Percentiles rank a stretch among this genome's conserved stretches.
Evolutionary conservation across 2,329 filamentous ascomycete species (phyloP).

Genomic region (Lojkania enalia): DNA sequence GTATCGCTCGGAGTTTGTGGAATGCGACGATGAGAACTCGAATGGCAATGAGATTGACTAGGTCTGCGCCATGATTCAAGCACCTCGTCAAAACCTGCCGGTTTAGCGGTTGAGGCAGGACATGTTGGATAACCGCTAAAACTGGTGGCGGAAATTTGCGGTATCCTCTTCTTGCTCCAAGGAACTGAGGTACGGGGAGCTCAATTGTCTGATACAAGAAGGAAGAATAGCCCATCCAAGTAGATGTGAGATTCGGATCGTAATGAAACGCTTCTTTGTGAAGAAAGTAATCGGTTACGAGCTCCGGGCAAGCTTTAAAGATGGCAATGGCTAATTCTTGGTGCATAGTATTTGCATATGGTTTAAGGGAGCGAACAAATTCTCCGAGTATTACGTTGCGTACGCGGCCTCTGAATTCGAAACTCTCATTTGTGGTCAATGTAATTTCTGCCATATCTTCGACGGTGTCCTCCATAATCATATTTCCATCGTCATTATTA

Average conservation of each 20-base stretch:
- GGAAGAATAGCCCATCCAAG: slow-evolving; percentile 92
- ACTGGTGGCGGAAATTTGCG: slow-evolving; percentile 74
- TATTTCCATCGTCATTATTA: slow-evolving; percentile 59
- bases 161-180: slow-evolving; percentile 68
- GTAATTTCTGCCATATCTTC: slow-evolving; percentile 63
- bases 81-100: slow-evolving; percentile 80
- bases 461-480: slow-evolving; percentile 42
- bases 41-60: slow-evolving; percentile 83
- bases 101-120: slow-evolving; percentile 80
- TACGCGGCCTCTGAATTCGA: slow-evolving; percentile 71
- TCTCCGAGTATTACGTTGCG: slow-evolving; percentile 79
- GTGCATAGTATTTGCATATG: slow-evolving; percentile 80
- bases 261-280: slow-evolving; percentile 77
- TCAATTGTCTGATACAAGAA: slow-evolving; percentile 83
- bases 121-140: slow-evolving; percentile 78
- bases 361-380: slow-evolving; percentile 76
- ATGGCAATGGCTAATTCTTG: slow-evolving; percentile 79
- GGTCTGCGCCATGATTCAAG: slow-evolving; percentile 72
- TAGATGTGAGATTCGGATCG: slow-evolving; percentile 87
- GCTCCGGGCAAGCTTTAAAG: slow-evolving; percentile 79
- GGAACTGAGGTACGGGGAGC: slow-evolving; percentile 70
- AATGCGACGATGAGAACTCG: slow-evolving; percentile 78
- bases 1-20: slow-evolving; percentile 70
- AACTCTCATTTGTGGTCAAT: slow-evolving; percentile 70
- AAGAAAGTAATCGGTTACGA: slow-evolving; percentile 85